Evolutionary conservation across 2,329 filamentous ascomycete genomes (phyloP).

Genomic region (Pyrenophora seminiperda): DNA sequence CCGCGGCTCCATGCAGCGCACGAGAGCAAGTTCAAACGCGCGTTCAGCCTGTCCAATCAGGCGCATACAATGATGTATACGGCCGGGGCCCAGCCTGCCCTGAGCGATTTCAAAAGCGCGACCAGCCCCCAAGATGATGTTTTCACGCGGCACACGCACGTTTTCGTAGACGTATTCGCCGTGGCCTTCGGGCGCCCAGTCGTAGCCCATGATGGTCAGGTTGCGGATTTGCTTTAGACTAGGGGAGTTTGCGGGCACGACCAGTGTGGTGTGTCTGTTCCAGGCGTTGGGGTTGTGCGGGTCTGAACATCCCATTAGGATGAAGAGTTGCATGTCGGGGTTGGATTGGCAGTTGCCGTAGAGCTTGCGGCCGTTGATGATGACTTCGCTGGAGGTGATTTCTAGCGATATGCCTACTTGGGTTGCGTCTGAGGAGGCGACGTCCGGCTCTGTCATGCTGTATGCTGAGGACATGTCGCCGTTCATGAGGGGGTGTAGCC

Average conservation of each 20-base stretch:
- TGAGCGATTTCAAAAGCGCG: constrained; percentile 53
- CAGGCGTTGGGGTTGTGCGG: constrained; percentile 49
- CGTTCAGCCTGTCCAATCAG: constrained; percentile 52
- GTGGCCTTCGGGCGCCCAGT: constrained; percentile 52
- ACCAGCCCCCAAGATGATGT: constrained; percentile 51
- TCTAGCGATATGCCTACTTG: constrained; percentile 52
- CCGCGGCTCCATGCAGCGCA: constrained; percentile 45
- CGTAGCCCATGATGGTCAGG: constrained; percentile 52
- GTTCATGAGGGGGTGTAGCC: constrained; percentile 57
- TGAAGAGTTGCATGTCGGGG: constrained; percentile 43
- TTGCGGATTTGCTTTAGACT: constrained; percentile 50
- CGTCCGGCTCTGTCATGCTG: constrained; percentile 59
- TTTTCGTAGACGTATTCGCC: constrained; percentile 52
- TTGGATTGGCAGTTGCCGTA: constrained; percentile 51
- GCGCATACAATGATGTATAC: constrained; percentile 53
- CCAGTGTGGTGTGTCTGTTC: constrained; percentile 49
- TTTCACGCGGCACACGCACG: constrained; percentile 48
- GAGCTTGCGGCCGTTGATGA: constrained; percentile 51
- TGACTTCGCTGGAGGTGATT: constrained; percentile 46
- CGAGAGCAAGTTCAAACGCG: constrained; percentile 50
- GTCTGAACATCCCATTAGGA: constrained; percentile 49
- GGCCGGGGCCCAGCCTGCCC: constrained; percentile 49
- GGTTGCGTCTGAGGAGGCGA: constrained; percentile 57
- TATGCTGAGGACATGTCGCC: constrained; percentile 58
- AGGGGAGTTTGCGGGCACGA: constrained; percentile 47